A percentile compares a stretch with the other conserved stretches of the same genome.
Evolutionary conservation across 345 rosid genomes (phyloP).

Genomic region (Euphorbia tirucalli): DNA sequence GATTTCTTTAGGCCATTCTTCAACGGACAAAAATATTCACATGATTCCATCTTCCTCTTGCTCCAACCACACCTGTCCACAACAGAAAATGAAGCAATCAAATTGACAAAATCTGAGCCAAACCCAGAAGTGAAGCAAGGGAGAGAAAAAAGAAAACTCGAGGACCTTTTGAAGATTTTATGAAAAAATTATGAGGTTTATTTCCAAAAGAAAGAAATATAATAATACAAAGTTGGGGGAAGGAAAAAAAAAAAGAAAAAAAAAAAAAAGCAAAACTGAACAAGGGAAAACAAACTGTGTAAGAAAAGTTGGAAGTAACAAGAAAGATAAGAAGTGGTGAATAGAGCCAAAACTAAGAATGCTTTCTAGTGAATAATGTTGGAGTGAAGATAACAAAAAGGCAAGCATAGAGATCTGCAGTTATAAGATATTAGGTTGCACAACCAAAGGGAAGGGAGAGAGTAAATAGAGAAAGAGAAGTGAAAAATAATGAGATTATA

Average conservation of each 20-base stretch:
- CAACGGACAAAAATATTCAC: slow-evolving; percentile 60
- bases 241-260: neutral
- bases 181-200: neutral
- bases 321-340: neutral
- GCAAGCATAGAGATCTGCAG: neutral
- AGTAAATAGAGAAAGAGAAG: neutral
- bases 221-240: neutral
- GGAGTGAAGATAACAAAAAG: neutral
- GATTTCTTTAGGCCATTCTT: slow-evolving; percentile 41
- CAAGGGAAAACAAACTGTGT: neutral
- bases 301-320: neutral
- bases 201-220: slow-evolving; percentile 9
- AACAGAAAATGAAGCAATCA: slow-evolving; percentile 60
- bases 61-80: slow-evolving; percentile 63
- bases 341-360: neutral
- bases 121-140: slow-evolving; percentile 5
- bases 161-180: neutral
- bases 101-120: slow-evolving; percentile 39
- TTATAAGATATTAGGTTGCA: neutral
- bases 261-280: neutral
- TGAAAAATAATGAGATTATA: neutral
- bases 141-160: slow-evolving; percentile 11
- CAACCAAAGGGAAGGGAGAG: neutral
- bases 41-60: slow-evolving; percentile 59
- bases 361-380: neutral